Evolutionary conservation across 441 rosid genomes (phyloP).

Genomic region (Adansonia rubrostipa): DNA sequence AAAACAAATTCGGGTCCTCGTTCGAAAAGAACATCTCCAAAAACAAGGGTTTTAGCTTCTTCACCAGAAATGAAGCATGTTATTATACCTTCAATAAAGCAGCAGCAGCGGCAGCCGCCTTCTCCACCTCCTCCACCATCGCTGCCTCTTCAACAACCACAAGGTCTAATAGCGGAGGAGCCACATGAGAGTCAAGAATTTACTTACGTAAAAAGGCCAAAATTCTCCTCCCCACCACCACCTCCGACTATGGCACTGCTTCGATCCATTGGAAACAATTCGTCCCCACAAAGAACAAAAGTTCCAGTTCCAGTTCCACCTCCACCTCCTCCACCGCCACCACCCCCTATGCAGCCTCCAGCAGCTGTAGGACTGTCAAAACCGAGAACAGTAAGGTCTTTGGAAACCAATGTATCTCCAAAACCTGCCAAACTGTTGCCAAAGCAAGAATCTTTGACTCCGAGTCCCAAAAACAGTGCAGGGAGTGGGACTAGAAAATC

Average conservation of each 20-base stretch:
- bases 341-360: constrained; percentile 31
- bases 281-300: constrained; percentile 41
- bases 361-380: constrained; percentile 31
- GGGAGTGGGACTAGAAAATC: constrained; percentile 34
- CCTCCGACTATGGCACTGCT: constrained; percentile 78
- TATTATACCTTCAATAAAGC: constrained; percentile 76
- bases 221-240: constrained; percentile 79
- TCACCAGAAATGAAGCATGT: constrained; percentile 93
- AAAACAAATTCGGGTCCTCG: constrained; percentile 55
- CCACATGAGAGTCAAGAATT: constrained; percentile 32
- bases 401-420: constrained; percentile 39
- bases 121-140: constrained; percentile 31
- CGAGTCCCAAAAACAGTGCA: constrained; percentile 45
- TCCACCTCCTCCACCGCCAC: constrained; percentile 57
- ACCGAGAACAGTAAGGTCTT: constrained; percentile 42
- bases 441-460: constrained; percentile 45
- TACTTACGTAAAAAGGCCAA: constrained; percentile 59
- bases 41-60: constrained; percentile 52
- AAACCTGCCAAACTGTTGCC: constrained; percentile 37
- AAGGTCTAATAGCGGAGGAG: constrained; percentile 7
- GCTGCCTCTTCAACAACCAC: too few relatives aligned
- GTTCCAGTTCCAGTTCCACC: constrained; percentile 50
- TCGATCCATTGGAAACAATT: constrained; percentile 53
- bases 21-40: constrained; percentile 90
- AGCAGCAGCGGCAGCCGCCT: not conserved